These are phyloP conservation scores for Aspergillus uvarum DNA, from an alignment of 2,329 filamentous ascomycete genomes.

Conservation along the genomic window DNA sequence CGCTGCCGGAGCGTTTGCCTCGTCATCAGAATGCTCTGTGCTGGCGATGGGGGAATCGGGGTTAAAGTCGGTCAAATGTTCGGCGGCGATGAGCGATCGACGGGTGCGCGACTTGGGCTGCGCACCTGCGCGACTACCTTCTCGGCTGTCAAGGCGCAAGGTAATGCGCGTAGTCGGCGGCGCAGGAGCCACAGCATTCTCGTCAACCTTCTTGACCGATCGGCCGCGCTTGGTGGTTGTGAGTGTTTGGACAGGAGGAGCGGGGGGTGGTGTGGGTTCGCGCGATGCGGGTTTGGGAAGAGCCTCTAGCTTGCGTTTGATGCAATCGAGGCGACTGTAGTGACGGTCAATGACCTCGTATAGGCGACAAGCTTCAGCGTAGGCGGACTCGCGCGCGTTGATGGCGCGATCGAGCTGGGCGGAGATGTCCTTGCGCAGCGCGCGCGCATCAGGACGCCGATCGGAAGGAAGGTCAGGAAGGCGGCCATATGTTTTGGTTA, in stretches of 20 bases:
- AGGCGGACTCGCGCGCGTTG: constrained; percentile 56
- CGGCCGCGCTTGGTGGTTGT: constrained; percentile 39
- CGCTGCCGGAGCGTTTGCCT: constrained; percentile 32
- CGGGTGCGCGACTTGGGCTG: constrained; percentile 39
- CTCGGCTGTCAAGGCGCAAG: constrained; percentile 39
- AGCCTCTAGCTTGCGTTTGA: constrained; percentile 61
- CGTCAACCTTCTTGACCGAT: constrained; percentile 40
- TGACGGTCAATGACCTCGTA: constrained; percentile 60
- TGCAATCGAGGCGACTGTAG: constrained; percentile 57
- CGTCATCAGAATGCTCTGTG: constrained; percentile 47
- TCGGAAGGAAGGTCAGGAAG: constrained; percentile 53
- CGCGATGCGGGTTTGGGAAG: constrained; percentile 61
- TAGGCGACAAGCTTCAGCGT: constrained; percentile 56
- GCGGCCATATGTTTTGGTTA: constrained; percentile 45
- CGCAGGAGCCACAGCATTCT: constrained; percentile 15
- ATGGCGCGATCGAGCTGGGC: constrained; percentile 55
- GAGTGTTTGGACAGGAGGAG: constrained; percentile 35
- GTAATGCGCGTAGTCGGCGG: constrained; percentile 42
- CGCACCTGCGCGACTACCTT: constrained; percentile 18
- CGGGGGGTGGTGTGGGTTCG: constrained; percentile 56
- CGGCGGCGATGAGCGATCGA: constrained; percentile 35
- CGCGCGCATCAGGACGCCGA: constrained; percentile 52
- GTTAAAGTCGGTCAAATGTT: constrained; percentile 40
- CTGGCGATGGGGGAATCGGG: constrained; percentile 49
- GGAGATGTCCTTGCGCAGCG: constrained; percentile 58